Evolutionary conservation across 129 eudicot species (phyloP), one percentile per base, ranked within the genome.

Genomic region (Saussurea involucrata): DNA sequence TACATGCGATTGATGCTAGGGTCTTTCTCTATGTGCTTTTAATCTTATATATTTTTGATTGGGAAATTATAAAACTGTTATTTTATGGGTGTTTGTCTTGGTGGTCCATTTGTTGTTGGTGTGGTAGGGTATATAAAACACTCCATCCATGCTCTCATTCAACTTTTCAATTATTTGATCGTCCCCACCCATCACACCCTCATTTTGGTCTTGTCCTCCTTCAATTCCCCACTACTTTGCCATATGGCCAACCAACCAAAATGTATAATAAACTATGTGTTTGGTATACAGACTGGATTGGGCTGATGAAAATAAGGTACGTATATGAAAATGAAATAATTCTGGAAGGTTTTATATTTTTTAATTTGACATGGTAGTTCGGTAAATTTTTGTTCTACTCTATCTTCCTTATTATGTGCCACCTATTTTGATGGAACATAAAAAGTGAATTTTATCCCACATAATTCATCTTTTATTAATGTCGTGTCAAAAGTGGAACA

Each of bases 81-180:
- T 53, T 53, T 1, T 17, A 53, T 6, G 58, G 42, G 75, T 57
- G 55, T 66, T 64, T 70, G 34, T 60, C 66, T 65, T 36, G 63
- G 78, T 69, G 81, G 79, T 57, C 80, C 77, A 77, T 22, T 66
- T 65, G 74, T 73, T 78, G 66, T 76, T 83, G 87, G 77, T 83
- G 75, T 73, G 80, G 75, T 71, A 75, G 76, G 87, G 80, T 55
- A 78, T 71, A 78, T 32, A 37, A 64, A 69, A 78, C 72, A 73
- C 81, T 83, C 83, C 58, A 44, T 58, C 73, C 44, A 76, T 83
- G 81, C 80, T 78, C 83, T 79, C 73, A 78, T 78, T 83, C 87
- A 83, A 83, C 76, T 60, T 21, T 46, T 33, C 72, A 67, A 78
- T 83, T 15, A 83, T 83, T 57, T 60, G 80, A 78, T 78, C 68